Base-by-base conservation (phyloP, 2,329 filamentous ascomycete species). In the Hypoxylon sp. region DNA sequence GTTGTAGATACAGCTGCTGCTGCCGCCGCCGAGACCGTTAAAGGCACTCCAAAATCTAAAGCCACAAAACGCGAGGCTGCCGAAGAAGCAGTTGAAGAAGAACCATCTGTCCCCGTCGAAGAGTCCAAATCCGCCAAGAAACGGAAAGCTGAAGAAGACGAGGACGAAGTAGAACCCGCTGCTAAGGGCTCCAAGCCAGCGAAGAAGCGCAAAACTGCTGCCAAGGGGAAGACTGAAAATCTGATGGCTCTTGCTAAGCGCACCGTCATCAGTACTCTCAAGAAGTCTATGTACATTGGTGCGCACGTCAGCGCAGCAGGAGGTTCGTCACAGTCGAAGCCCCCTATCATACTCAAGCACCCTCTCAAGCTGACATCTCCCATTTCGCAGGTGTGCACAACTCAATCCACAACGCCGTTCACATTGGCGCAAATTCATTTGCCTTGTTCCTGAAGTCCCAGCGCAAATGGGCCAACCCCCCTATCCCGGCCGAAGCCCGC, bases 401-500 rank as follows among this genome's bases (percentile, higher is more conserved):
- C 70, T 82, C 92, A 0, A 80, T 97, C 51, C 76, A 79, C 15
- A 96, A 96, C 63, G 83, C 88, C 32, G 68, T 87, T 1, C 82
- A 91, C 38, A 91, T 96, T 59, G 92, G 92, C 43, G 92, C 89
- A 57, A 99, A 97, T 69, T 85, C 92, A 7, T 96, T 97, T 63
- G 94, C 94, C 3, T 78, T 97, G 13, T 99, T 99, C 74, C 80
- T 99, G 62, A 97, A 97, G 70, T 96, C 90, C 0, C 94, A 99
- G 71, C 86, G 92, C 46, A 97, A 96, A 76, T 99, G 94, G 94
- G 80, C 83, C 19, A 95, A 88, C 64, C 90, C 92, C 6, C 82
- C 89, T 0, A 78, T 99, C 3, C 79, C 87, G 17, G 72, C 83
- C 27, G 84, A 88, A 17, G 82, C 87, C 43, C 79, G 82, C 38